Evolutionary conservation across 2,329 filamentous ascomycete genomes (phyloP).

Genomic region (Pleomassaria siparia): DNA sequence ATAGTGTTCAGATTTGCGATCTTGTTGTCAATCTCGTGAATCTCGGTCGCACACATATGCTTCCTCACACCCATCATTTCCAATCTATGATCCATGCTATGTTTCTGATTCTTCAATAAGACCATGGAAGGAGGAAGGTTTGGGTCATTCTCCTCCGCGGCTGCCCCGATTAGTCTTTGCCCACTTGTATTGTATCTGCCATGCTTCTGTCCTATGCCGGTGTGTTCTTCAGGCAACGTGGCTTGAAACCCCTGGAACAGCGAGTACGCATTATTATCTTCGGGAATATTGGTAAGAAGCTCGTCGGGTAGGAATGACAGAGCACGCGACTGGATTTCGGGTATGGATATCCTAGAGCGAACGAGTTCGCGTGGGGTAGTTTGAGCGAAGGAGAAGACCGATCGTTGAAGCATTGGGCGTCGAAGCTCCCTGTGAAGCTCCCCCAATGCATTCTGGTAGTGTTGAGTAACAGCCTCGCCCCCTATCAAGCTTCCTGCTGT

Average conservation of each 20-base stretch:
- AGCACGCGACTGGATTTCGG: conserved; percentile 92
- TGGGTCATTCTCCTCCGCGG: conserved; percentile 59
- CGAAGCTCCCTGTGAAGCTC: conserved; percentile 88
- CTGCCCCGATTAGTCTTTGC: conserved; percentile 68
- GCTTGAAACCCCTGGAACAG: conserved; percentile 97
- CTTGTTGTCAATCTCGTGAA: conserved; percentile 94
- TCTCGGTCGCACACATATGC: conserved; percentile 96
- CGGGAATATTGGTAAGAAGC: conserved; percentile 84
- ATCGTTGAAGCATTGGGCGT: conserved; percentile 80
- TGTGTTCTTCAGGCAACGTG: conserved; percentile 69
- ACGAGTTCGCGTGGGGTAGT: conserved; percentile 93
- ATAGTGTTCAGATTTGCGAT: conserved; percentile 90
- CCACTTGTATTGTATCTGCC: conserved; percentile 71
- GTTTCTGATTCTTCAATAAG: conserved; percentile 78
- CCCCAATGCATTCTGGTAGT: conserved; percentile 85
- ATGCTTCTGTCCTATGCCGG: conserved; percentile 59
- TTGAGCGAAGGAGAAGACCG: conserved; percentile 86
- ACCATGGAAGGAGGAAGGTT: conserved; percentile 68
- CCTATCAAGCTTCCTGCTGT: conserved; percentile 88
- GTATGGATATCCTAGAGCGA: conserved; percentile 83
- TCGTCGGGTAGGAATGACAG: conserved; percentile 88
- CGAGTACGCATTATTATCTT: conserved; percentile 82
- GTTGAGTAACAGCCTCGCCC: conserved; percentile 56
- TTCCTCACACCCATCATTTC: conserved; percentile 92
- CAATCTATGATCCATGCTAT: conserved; percentile 77